Conservation (phyloP, 2,329 filamentous ascomycete genomes). For the Cladosporium velox region DNA sequence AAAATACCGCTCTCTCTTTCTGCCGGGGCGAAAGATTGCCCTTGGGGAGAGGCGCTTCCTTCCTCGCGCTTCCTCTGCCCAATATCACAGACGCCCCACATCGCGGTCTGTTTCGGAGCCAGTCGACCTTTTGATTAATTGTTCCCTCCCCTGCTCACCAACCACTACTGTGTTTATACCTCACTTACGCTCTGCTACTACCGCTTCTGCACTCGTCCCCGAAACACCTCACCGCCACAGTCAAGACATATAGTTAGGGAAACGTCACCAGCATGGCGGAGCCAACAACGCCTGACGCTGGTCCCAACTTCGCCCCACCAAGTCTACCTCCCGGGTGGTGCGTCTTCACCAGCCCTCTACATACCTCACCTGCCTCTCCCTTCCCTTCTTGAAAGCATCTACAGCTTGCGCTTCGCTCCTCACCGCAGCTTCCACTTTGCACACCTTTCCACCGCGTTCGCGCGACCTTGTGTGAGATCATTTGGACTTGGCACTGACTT, state of each 20-base stretch:
- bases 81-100: background rate
- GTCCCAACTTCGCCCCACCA: constrained; percentile 42
- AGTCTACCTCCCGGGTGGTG: constrained; percentile 44
- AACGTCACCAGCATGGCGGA: constrained; percentile 31
- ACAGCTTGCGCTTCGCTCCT: constrained; percentile 5
- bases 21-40: background rate
- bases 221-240: background rate
- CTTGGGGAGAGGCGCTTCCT: constrained; percentile 4
- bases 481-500: constrained; percentile 39
- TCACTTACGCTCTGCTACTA: background rate
- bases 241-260: background rate
- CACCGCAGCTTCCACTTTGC: constrained; percentile 19
- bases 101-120: background rate
- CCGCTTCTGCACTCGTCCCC: background rate
- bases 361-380: constrained; percentile 22
- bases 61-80: background rate
- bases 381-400: constrained; percentile 12
- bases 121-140: background rate
- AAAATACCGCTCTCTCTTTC: constrained; percentile 13
- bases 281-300: constrained; percentile 40
- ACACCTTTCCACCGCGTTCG: constrained; percentile 21
- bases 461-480: constrained; percentile 17
- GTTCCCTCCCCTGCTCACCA: background rate
- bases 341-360: constrained; percentile 27
- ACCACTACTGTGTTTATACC: background rate